Evolutionary conservation across 2,329 filamentous ascomycete species (phyloP), one percentile per base, ranked within the genome.

Genomic region (Chrysoporthe deuterocubensis): DNA sequence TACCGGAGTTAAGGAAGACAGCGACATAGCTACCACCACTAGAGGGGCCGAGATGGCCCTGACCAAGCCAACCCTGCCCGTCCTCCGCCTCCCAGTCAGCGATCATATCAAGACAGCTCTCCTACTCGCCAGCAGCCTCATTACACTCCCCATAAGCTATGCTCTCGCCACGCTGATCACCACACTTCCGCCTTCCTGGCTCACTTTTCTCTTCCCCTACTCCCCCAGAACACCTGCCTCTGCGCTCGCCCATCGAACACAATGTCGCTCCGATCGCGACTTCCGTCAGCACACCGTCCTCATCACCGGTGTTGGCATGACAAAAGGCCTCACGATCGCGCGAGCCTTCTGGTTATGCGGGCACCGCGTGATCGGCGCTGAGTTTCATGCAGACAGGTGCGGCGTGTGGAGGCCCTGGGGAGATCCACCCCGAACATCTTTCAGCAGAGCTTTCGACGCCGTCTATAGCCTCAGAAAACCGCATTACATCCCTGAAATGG

Each of bases 291-390:
- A 69, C 65, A 91, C 85, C 0, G 80, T 94, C 46, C 83, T 94
- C 16, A 85, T 94, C 54, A 93, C 91, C 0, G 91, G 92, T 1
- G 83, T 93, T 2, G 87, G 88, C 58, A 94, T 92, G 85, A 83
- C 87, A 56, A 92, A 93, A 75, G 91, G 90, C 4, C 81, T 94
- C 3, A 80, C 82, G 0, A 79, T 94, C 9, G 89, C 91, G 4
- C 85, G 92, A 44, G 77, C 86, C 3, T 90, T 93, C 76, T 83
- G 90, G 71, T 77, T 84, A 34, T 82, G 84, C 1, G 89, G 90
- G 2, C 89, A 93, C 75, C 83, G 83, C n/a, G 90, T 94, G 50
- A 84, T 94, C 52, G 91, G 90, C 4, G 90, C 90, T 13, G 91
- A 93, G 73, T 87, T 89, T 63, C 83, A 87, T 42, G 34, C 50